A percentile compares a stretch with the other conserved stretches of the same genome.
phyloP scores from a whole-genome alignment of 192 early-diverging fungal genomes.

The Chytriomyces sp. region DNA sequence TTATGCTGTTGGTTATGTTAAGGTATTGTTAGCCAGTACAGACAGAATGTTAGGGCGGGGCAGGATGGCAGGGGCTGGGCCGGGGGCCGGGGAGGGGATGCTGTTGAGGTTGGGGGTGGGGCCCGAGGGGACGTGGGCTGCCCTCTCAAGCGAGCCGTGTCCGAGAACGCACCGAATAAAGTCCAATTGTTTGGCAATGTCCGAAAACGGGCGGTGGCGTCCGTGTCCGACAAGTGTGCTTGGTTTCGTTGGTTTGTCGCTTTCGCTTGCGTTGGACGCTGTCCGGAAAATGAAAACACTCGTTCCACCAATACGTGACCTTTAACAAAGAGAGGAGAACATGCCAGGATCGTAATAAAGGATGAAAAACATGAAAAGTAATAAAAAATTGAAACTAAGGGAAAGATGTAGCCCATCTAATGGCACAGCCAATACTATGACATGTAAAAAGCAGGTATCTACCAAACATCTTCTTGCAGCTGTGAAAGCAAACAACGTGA shows the following conservation, averaged over 20 bases:
- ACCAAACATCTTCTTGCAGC: constrained; percentile 98
- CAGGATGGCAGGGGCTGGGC: neutral
- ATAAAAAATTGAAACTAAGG: too few species aligned
- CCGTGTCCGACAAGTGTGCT: neutral
- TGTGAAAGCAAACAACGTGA: too few species aligned
- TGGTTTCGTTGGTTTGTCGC: neutral
- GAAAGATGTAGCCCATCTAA: too few species aligned
- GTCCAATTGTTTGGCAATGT: too few species aligned
- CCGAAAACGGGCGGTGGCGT: too few species aligned
- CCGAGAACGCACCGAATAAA: too few species aligned
- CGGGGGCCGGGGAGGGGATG: neutral
- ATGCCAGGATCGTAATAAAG: too few species aligned
- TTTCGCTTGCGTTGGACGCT: neutral
- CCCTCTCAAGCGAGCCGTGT: neutral
- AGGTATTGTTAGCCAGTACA: neutral
- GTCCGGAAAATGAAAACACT: neutral
- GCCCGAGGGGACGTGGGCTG: neutral
- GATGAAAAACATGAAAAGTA: too few species aligned
- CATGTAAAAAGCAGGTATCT: neutral
- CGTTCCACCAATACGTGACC: neutral
- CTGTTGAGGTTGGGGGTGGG: neutral
- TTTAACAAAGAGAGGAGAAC: too few species aligned
- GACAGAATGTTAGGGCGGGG: neutral
- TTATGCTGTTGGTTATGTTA: neutral
- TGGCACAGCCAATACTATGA: neutral